Percentiles rank a stretch among this genome's conserved stretches.
These are phyloP conservation scores for Hygrophila difformis DNA, from an alignment of 257 asterid species.

Conservation along the genomic window DNA sequence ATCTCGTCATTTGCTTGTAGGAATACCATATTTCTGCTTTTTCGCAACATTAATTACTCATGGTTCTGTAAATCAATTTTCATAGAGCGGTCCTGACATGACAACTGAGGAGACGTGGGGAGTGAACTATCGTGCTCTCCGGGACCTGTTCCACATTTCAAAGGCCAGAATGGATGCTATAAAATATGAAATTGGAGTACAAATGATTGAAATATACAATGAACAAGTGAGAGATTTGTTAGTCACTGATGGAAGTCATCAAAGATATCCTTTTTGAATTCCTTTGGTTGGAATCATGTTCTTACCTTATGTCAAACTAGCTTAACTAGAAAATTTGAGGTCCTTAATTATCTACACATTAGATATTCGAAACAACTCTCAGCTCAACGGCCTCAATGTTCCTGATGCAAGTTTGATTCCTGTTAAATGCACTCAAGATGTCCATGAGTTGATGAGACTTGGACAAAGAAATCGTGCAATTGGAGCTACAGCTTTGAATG, in stretches of 20 bases:
- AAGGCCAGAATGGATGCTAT: conserved; percentile 46
- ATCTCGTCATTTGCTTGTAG: too few species aligned
- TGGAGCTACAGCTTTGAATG: conserved; percentile 87
- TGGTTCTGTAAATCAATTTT: too few species aligned
- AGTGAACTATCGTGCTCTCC: conserved; percentile 77
- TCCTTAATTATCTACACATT: conserved; percentile 58
- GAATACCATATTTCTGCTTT: too few species aligned
- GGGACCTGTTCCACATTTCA: conserved; percentile 62
- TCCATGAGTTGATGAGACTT: conserved; percentile 75
- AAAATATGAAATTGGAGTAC: conserved; percentile 85
- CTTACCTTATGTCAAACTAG: background rate
- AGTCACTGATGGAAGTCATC: conserved; percentile 60
- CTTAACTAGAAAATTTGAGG: background rate
- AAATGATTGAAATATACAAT: conserved; percentile 89
- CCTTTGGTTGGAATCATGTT: background rate
- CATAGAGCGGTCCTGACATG: conserved; percentile 89
- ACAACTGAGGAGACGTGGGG: conserved; percentile 86
- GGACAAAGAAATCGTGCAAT: conserved; percentile 82
- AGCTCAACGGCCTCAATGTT: conserved; percentile 84
- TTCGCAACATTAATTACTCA: background rate
- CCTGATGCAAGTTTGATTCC: conserved; percentile 81
- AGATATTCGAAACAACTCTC: conserved; percentile 86
- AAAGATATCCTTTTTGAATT: conserved; percentile 55
- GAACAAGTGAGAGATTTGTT: conserved; percentile 95
- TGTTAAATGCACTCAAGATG: conserved; percentile 78